Evolutionary conservation across 768 basidiomycete genomes (phyloP), one percentile per base, ranked within the genome.

Genomic region (Suillus spraguei): DNA sequence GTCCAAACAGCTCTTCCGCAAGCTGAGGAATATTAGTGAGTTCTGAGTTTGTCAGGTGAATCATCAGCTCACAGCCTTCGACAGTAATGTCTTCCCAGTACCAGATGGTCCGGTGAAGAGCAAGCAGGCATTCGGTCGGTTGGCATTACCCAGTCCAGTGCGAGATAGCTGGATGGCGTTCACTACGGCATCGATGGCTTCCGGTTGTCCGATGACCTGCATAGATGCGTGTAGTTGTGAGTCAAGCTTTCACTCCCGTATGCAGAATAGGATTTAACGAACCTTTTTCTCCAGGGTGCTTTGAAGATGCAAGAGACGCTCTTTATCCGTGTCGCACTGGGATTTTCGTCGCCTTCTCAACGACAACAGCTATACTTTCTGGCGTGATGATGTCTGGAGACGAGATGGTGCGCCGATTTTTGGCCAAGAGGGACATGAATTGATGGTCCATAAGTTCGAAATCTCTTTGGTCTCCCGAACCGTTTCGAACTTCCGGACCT

Each of bases 91-190:
- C 74, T 84, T 75, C 13, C 74, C 74, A 6, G 74, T 79, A 24
- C 79, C 79, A 32, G 73, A 73, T 3, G 78, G 74, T 7, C 78
- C 78, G 60, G 71, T 70, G 67, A 83, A 80, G 44, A 83, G 70
- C 72, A 83, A 81, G 39, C 74, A 77, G 1, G 83, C 82, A 47
- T 82, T 75, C 0, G 83, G 83, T 46, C 80, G 70, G 49, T 77
- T 71, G 35, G 79, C 76, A 61, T 82, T 80, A 49, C 79, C 71
- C 13, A 84, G 69, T 14, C 83, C 83, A 20, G 79, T 80, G n/a
- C 83, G 72, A 7, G 81, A 81, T 32, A 84, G 72, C 44, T 82
- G 75, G 42, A 84, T 79, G 5, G 83, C 83, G 64, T 83, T 80
- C 20, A 80, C 73, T 52, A 83, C 82, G 3, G 83, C 77, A n/a